Conservation (phyloP, 1,139 yeast genomes). For the Suhomyces taliae region DNA sequence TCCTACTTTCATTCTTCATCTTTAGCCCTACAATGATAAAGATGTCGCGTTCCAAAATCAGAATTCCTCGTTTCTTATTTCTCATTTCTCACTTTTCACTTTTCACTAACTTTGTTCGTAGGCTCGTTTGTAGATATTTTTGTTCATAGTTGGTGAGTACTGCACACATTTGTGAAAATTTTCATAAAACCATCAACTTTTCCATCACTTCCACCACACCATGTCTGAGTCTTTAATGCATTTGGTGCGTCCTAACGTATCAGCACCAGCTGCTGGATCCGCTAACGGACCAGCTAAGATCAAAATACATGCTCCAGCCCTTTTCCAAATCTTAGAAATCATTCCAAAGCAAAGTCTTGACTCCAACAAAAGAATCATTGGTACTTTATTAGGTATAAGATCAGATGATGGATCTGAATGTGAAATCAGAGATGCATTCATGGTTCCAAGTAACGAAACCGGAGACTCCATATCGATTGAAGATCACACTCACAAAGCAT, state of each 20-base stretch:
- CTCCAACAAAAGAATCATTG: slow-evolving; percentile 65
- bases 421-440: slow-evolving; percentile 74
- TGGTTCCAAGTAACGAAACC: slow-evolving; percentile 81
- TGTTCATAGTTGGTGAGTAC: background rate
- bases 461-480: slow-evolving; percentile 74
- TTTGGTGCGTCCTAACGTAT: slow-evolving; percentile 60
- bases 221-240: slow-evolving; percentile 42
- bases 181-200: slow-evolving; percentile 6
- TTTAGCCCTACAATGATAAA: too few species aligned
- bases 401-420: slow-evolving; percentile 84
- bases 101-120: too few species aligned
- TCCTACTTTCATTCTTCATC: too few species aligned
- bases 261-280: slow-evolving; percentile 54
- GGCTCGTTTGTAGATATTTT: too few species aligned
- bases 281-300: slow-evolving; percentile 51
- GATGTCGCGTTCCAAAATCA: too few species aligned
- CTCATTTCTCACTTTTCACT: too few species aligned
- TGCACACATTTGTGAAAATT: slow-evolving; percentile 10
- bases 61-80: too few species aligned
- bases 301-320: slow-evolving; percentile 65
- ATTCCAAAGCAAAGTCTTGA: slow-evolving; percentile 45
- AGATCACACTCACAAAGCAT: slow-evolving; percentile 68
- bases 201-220: slow-evolving; percentile 8
- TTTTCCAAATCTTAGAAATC: slow-evolving; percentile 63
- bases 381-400: slow-evolving; percentile 78